Evolutionary conservation across 192 early-diverging fungal species (phyloP), one percentile per base, ranked within the genome.

Genomic region (Chytriomyces hyalinus): DNA sequence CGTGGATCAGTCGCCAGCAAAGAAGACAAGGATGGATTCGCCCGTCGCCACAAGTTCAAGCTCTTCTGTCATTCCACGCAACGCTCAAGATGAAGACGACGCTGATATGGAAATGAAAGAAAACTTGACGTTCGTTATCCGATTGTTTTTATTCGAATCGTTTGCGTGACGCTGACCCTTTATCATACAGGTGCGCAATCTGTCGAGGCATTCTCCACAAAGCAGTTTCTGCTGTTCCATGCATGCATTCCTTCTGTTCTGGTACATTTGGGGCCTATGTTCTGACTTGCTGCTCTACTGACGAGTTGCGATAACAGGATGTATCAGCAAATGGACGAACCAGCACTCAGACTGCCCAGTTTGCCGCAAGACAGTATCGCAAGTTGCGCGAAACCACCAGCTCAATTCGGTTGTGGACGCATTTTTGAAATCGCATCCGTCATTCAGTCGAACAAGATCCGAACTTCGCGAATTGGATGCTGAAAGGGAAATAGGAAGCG

Each of bases 231-330:
- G 20, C 78, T 8, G 22, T 78, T 13, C 81, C 81, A 15, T 82
- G 81, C 61, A 22, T 82, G 73, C 81, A 82, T 67, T 63, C 65
- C 46, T 82, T 81, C 46, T 82, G 81, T 57, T 79, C 73, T 24
- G 81, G 79, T 36, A 4, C 36, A 4, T 36, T 36, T 36, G 36
- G 0, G 36, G 36, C 36, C 36, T 36, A 36, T 36, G 36, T 36
- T 36, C 36, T 36, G 36, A 36, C 36, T 36, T 36, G 36, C 36
- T 36, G 36, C 36, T 36, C 36, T 36, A 36, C 36, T 36, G 36
- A 36, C 36, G 36, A 36, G 36, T 36, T 36, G 36, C 36, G 24
- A 36, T 2, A 36, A 36, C 36, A 36, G 36, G 36, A 6, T 82
- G 81, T 49, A 57, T 74, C 48, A 65, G 67, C 48, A 48, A 70